Evolutionary conservation across 228 moss, liverwort and hornwort genomes (phyloP).

Genomic region (Sphagnum fallax): DNA sequence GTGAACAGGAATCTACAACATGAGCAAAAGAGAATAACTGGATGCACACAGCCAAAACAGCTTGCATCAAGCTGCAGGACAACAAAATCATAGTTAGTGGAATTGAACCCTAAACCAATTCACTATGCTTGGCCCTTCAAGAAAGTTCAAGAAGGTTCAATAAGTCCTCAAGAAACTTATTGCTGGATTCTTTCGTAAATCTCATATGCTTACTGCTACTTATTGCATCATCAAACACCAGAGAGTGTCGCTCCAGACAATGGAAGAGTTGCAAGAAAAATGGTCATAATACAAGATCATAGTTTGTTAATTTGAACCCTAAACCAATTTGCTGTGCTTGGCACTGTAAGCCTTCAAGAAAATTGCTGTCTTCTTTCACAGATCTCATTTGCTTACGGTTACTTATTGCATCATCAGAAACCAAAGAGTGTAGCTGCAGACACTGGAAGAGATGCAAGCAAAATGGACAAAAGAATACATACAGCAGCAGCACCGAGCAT

Average conservation of each 20-base stretch:
- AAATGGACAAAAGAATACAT: slow-evolving; percentile 13
- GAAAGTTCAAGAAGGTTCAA: not conserved
- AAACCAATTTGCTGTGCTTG: not conserved
- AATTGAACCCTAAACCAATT: not conserved
- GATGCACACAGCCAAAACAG: too few relatives aligned
- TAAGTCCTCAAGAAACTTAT: not conserved
- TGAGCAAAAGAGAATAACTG: too few relatives aligned
- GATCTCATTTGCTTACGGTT: not conserved
- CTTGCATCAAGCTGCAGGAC: too few relatives aligned
- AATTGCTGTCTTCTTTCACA: not conserved
- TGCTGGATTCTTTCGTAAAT: too few relatives aligned
- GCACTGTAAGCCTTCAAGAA: not conserved
- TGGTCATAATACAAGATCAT: not conserved
- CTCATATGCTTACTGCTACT: not conserved
- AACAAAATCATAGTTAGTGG: not conserved
- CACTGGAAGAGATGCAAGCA: not conserved
- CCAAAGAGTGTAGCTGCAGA: not conserved
- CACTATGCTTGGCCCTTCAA: not conserved
- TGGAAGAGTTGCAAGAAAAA: not conserved
- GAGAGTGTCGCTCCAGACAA: not conserved
- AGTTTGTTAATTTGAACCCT: not conserved
- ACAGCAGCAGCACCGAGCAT: slow-evolving; percentile 80
- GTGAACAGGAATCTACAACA: too few relatives aligned
- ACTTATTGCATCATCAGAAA: not conserved
- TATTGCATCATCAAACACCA: not conserved